Evolutionary conservation across 129 eudicot genomes (phyloP), one percentile per base, ranked within the genome.

Genomic region (Tagetes patula): DNA sequence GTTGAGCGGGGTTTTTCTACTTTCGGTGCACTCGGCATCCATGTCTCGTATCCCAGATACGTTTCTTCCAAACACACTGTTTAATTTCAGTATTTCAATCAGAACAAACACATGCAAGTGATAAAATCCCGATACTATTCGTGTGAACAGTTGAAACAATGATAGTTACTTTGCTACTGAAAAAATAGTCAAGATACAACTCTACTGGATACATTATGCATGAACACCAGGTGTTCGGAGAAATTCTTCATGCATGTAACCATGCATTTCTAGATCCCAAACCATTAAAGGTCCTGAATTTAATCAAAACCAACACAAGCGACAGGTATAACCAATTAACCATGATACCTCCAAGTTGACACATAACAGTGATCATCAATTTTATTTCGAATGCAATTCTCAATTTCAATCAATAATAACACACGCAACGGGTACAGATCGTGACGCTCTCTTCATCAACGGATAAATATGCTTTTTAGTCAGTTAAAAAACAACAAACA

Each of bases 1-100:
- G 80, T 59, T 5, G 99, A 88, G 6, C 97, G 94, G 62, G 99
- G 99, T 75, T 88, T 95, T 53, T 95, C 91, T 65, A 95, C 96
- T 77, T 85, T 95, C 0, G 97, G 99, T 6, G 97, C 82, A 49
- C 72, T 87, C 1, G 99, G 97, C 81, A 91, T 67, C 99, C 99
- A 95, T 52, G 85, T 81, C 47, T 95, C 96, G 40, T 75, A 86
- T 2, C 99, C 97, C 88, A 95, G 36, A 80, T 88, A 95, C 38
- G 80, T 71, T 30, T 77, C 88, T 65, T 80, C 90, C 45, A 49
- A 53, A 32, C 84, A 71, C 20, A 58, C 87, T 77, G 82, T 73
- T 65, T 40, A 39, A 76, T 67, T 39, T 53, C 40, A 65, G 46
- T 47, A 48, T 11, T 32, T 38, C 50, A 52, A 82, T 67, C 41